Evolutionary conservation across 768 basidiomycete genomes (phyloP).

Genomic region (Amanita subjunquillea): DNA sequence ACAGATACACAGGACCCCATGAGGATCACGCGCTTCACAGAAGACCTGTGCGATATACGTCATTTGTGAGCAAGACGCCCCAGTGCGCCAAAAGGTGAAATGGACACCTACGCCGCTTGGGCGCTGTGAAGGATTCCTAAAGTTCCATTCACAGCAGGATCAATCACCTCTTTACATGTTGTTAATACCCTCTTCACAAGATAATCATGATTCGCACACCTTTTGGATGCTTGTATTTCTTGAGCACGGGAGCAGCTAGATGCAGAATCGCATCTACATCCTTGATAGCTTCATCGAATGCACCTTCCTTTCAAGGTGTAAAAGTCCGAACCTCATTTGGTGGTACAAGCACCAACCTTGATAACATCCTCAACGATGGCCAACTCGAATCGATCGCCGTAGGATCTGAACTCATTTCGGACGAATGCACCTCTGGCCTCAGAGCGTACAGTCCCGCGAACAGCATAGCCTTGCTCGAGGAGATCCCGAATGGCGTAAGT

Average conservation of each 20-base stretch:
- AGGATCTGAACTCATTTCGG: slow-evolving; percentile 37
- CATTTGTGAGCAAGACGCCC: too few relatives aligned
- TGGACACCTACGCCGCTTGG: slow-evolving; percentile 39
- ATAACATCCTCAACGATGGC: slow-evolving; percentile 62
- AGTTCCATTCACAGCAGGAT: slow-evolving; percentile 1
- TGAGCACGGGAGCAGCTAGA: slow-evolving; percentile 52
- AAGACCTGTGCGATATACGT: slow-evolving; percentile 7
- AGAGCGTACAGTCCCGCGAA: slow-evolving; percentile 61
- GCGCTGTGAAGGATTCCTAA: background rate
- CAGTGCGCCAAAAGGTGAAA: background rate
- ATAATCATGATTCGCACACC: slow-evolving; percentile 10
- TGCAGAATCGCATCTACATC: slow-evolving; percentile 67
- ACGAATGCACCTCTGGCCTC: slow-evolving; percentile 47
- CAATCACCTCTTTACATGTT: slow-evolving; percentile 39
- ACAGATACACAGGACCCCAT: slow-evolving; percentile 54
- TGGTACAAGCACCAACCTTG: slow-evolving; percentile 11
- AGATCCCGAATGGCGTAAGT: slow-evolving; percentile 44
- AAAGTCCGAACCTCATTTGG: background rate
- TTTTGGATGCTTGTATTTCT: slow-evolving; percentile 31
- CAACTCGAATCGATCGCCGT: slow-evolving; percentile 50
- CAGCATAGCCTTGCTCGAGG: slow-evolving; percentile 50
- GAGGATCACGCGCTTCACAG: slow-evolving; percentile 58
- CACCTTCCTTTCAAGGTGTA: slow-evolving; percentile 32
- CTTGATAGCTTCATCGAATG: slow-evolving; percentile 73
- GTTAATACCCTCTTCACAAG: background rate